Evolutionary conservation across 2,329 filamentous ascomycete species (phyloP), one percentile per base, ranked within the genome.

Genomic region (Fusarium sp.): DNA sequence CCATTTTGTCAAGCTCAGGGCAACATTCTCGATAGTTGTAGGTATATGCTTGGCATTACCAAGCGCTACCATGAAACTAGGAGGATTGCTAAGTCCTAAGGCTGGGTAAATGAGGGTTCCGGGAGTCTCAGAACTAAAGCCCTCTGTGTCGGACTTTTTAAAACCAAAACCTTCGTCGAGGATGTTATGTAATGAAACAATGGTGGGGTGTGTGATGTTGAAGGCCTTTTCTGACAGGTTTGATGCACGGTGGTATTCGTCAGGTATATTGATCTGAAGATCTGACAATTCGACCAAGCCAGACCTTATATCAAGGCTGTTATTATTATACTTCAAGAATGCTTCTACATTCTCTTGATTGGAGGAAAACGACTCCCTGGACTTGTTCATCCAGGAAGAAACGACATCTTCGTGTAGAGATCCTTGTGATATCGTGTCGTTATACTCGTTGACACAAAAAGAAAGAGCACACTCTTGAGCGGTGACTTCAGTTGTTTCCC

Each of bases 361-460:
- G 4, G 6, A 9, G 1, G 49, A 34, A 17, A 62, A 66, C 2
- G 67, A 69, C 0, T 7, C 40, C 3, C 8, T 3, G 3, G 51
- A 26, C 5, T 24, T 36, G 6, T 54, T 43, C 6, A 7, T 19
- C 65, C 67, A 69, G 0, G 65, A 59, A 9, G 19, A 24, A 0
- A 53, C 6, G 6, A 62, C 21, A 2, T 1, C 43, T 28, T 71
- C 60, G 1, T 42, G n/a, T 3, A 71, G 15, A 6, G 34, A 26
- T 19, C 63, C 68, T 2, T 62, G 44, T 2, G 45, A 22, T 1
- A 71, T 19, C 2, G 2, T 26, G 9, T 53, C 34, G 2, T 62
- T 4, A 13, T 67, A 65, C 6, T 54, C 26, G 11, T 67, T 67
- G 4, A 57, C 39, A 14, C 67, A 71, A 7, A 71, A 42, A 6